Evolutionary conservation across 202 grass and related monocot species (phyloP), one percentile per base, ranked within the genome.

Genomic region (Bolboschoenoplectus hybrid): DNA sequence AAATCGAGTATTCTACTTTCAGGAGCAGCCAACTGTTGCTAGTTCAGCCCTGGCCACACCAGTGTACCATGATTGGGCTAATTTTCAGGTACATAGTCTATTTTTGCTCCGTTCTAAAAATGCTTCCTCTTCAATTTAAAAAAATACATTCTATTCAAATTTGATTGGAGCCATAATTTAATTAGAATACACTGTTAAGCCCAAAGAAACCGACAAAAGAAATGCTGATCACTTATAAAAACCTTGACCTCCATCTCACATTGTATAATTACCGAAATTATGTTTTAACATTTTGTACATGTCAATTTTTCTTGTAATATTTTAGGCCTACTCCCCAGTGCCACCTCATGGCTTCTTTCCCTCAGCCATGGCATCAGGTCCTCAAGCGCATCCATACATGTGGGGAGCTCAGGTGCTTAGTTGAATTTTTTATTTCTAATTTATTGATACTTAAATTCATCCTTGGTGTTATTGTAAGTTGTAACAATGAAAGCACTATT

Each of bases 381-480:
- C 97, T 84, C 93, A 99, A 79, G 88, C 89, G 34, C 93, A 99
- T 91, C 90, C 97, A 34, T 99, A 97, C 83, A 99, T 99, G 93
- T 99, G 97, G 97, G 97, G 93, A 86, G 87, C 90, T 89, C 97
- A 94, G 88, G 97, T 97, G 75, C 75, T 64, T 13, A 35, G 7
- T n/a, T 50, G 9, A 60, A 52, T 88, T 89, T 84, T 71, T 41
- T 49, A 36, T 88, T 62, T 79, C 6, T 6, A 67, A 56, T 81
- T 74, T 84, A 56, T 61, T 84, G 14, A 60, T 9, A 13, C 17
- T 78, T 61, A 17, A 69, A 70, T 40, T 50, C 36, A 70, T 70
- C 75, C 16, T 4, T 84, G 17, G 47, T 47, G 43, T 9, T 20
- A 16, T 60, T 43, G 50, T 40, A 32, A 86, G 53, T 81, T 32